Percentiles rank a stretch among this genome's conserved stretches.
Evolutionary conservation across 2,329 filamentous ascomycete species (phyloP).

Genomic region (Aspergillus hortae): DNA sequence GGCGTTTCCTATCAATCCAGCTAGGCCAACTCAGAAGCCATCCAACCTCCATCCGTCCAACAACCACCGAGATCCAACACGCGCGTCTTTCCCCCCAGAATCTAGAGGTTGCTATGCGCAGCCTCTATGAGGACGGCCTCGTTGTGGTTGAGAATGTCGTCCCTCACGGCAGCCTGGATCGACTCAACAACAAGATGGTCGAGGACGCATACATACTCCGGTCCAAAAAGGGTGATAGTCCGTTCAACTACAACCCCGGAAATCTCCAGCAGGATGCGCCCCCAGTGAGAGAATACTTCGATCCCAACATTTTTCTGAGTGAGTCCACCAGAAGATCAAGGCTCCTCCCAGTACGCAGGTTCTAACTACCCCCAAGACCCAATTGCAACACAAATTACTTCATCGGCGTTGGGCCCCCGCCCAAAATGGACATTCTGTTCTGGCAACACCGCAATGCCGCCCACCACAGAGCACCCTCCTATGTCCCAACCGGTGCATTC

Average conservation of each 20-base stretch:
- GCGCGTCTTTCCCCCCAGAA: slow-evolving; percentile 45
- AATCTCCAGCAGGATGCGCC: slow-evolving; percentile 61
- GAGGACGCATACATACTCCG: slow-evolving; percentile 54
- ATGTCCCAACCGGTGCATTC: slow-evolving; percentile 52
- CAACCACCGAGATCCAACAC: slow-evolving; percentile 40
- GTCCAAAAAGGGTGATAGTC: slow-evolving; percentile 50
- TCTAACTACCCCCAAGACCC: slow-evolving; percentile 43
- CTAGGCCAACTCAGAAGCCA: slow-evolving; percentile 1
- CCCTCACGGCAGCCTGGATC: slow-evolving; percentile 50
- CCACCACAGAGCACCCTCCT: slow-evolving; percentile 32
- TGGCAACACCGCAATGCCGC: slow-evolving; percentile 50
- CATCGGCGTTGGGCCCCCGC: slow-evolving; percentile 52
- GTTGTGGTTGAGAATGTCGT: slow-evolving; percentile 56
- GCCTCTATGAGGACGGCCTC: slow-evolving; percentile 52
- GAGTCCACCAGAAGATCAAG: slow-evolving; percentile 12
- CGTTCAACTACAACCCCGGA: slow-evolving; percentile 58
- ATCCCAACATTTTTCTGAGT: slow-evolving; percentile 54
- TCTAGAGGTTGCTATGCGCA: slow-evolving; percentile 53
- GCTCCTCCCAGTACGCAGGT: neutral
- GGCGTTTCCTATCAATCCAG: too few species aligned
- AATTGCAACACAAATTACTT: slow-evolving; percentile 35
- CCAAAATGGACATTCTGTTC: slow-evolving; percentile 59
- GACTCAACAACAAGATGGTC: slow-evolving; percentile 58
- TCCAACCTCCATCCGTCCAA: slow-evolving; percentile 38
- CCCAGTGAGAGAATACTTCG: slow-evolving; percentile 48